Conservation (phyloP, 2,329 filamentous ascomycete genomes). For the Ophiostoma ulmi region DNA sequence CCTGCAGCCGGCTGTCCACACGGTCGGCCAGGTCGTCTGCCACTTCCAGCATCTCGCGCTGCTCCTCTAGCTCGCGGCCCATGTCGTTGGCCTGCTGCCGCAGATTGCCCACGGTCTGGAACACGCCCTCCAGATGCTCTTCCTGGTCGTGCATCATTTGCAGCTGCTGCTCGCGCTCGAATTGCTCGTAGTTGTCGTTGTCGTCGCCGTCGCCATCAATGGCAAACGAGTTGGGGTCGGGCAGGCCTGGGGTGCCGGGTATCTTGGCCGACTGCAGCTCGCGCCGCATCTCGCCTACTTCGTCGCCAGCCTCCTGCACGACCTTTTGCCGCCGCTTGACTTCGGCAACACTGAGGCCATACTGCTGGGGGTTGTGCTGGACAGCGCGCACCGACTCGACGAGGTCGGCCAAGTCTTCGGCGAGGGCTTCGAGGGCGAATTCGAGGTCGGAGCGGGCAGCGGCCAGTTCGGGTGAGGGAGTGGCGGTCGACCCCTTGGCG, state of each 20-base stretch:
- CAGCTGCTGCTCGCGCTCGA: slow-evolving; percentile 86
- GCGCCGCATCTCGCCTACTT: slow-evolving; percentile 83
- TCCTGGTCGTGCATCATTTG: slow-evolving; percentile 95
- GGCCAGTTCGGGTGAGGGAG: slow-evolving; percentile 76
- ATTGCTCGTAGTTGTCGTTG: slow-evolving; percentile 62
- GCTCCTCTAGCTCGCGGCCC: slow-evolving; percentile 93
- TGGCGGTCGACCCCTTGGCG: slow-evolving; percentile 48
- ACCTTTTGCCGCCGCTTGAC: slow-evolving; percentile 73
- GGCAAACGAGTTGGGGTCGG: slow-evolving; percentile 54
- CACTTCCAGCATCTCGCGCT: slow-evolving; percentile 79
- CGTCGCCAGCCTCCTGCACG: slow-evolving; percentile 81
- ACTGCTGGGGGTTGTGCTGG: slow-evolving; percentile 80
- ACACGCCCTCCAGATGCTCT: slow-evolving; percentile 84
- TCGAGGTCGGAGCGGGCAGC: slow-evolving; percentile 68
- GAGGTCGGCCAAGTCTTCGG: slow-evolving; percentile 83
- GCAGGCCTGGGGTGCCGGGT: slow-evolving; percentile 36
- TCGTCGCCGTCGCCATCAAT: slow-evolving; percentile 41
- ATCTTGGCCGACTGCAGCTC: slow-evolving; percentile 52
- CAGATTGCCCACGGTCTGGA: slow-evolving; percentile 85
- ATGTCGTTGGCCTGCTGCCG: slow-evolving; percentile 89
- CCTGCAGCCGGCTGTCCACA: slow-evolving; percentile 78
- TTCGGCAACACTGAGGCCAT: slow-evolving; percentile 78
- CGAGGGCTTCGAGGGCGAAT: slow-evolving; percentile 59
- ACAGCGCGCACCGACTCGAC: slow-evolving; percentile 80
- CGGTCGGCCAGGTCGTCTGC: slow-evolving; percentile 81